Conservation (phyloP, 176 grass and related monocot species). For the Bonia amplexicaulis region DNA sequence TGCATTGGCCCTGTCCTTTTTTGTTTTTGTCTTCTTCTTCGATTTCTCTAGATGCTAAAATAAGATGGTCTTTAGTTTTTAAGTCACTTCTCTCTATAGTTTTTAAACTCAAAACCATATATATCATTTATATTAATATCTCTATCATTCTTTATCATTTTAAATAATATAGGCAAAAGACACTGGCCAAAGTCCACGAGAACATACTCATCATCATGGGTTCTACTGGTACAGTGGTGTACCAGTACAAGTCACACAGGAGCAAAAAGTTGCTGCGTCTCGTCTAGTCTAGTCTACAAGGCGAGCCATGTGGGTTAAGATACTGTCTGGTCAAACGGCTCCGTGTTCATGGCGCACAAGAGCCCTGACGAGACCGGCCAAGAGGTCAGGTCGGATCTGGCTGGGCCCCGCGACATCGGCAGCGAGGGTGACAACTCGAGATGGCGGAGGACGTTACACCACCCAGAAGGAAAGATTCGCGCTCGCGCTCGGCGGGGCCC, state of each 20-base stretch:
- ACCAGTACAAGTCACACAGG: neutral
- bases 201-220: too few relatives aligned
- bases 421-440: constrained; percentile 23
- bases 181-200: too few relatives aligned
- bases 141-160: too few relatives aligned
- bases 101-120: too few relatives aligned
- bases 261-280: neutral
- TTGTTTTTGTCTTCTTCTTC: too few relatives aligned
- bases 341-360: neutral
- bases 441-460: neutral
- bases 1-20: neutral
- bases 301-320: neutral
- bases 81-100: too few relatives aligned
- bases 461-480: constrained; percentile 16
- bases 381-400: neutral
- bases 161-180: too few relatives aligned
- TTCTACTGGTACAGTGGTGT: too few relatives aligned
- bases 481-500: neutral
- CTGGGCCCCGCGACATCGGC: too few relatives aligned
- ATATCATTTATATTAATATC: too few relatives aligned
- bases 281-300: neutral
- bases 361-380: neutral
- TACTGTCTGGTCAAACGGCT: neutral
- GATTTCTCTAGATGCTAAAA: too few relatives aligned
- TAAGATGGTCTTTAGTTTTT: too few relatives aligned